Percentiles rank a stretch among this genome's conserved stretches.
Evolutionary conservation across 176 grass and related monocot genomes (phyloP).

Genomic region (Eremochloa ophiuroides): DNA sequence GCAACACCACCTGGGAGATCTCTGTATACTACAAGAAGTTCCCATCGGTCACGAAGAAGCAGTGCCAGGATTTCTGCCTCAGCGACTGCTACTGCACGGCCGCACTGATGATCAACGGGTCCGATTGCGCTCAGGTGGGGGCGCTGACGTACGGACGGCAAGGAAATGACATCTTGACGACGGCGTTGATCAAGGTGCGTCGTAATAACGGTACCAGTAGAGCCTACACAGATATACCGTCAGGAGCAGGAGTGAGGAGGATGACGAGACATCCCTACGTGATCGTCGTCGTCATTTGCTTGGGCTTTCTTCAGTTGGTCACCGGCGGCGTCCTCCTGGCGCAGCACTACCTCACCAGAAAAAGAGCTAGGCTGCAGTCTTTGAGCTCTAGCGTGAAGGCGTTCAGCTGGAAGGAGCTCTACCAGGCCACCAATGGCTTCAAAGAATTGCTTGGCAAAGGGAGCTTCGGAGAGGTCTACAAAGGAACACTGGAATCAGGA

Average conservation of each 20-base stretch:
- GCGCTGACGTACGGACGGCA: not conserved
- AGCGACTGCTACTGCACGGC: conserved; percentile 16
- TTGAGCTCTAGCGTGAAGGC: not conserved
- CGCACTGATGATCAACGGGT: not conserved
- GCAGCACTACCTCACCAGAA: not conserved
- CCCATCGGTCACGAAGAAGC: not conserved
- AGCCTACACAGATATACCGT: too few relatives aligned
- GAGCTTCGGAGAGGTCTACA: conserved; percentile 26
- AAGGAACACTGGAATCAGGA: not conserved
- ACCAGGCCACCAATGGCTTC: conserved; percentile 27
- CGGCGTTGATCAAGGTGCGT: conserved; percentile 21
- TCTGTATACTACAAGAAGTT: conserved; percentile 11
- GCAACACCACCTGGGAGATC: conserved; percentile 5
- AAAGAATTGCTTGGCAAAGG: conserved; percentile 23
- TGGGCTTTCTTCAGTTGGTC: not conserved
- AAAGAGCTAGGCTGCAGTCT: not conserved
- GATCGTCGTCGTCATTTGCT: too few relatives aligned
- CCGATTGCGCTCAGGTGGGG: not conserved
- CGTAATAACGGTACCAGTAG: too few relatives aligned
- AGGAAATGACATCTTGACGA: not conserved
- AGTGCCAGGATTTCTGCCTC: conserved; percentile 18
- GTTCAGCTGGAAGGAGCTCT: conserved; percentile 27
- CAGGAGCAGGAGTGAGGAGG: not conserved
- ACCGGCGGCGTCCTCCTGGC: not conserved
- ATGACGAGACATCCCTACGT: too few relatives aligned